Conservation (phyloP, 257 asterid genomes). For the Cruciata laevipes region DNA sequence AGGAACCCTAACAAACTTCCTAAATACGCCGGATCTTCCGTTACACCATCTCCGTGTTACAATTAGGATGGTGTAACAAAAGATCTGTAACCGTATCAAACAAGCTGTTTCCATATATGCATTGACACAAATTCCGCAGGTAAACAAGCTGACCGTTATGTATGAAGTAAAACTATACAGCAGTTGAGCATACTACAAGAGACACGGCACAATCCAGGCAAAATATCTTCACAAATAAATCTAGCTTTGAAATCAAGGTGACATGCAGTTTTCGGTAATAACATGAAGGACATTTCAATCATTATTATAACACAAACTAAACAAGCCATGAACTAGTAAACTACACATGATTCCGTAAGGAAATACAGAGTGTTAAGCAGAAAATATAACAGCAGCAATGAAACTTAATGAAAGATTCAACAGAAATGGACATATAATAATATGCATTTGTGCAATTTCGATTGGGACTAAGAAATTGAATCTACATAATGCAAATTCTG, state of each 20-base stretch:
- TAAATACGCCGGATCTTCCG: neutral
- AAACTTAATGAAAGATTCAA: neutral
- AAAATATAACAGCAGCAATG: neutral
- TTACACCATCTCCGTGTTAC: too few relatives aligned
- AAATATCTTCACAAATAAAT: neutral
- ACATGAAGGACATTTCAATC: neutral
- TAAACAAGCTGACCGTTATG: neutral
- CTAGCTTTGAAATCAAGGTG: neutral
- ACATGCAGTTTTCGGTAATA: neutral
- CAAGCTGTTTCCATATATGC: neutral
- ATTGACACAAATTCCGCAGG: neutral
- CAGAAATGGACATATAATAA: neutral
- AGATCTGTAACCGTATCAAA: neutral
- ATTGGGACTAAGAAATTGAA: neutral
- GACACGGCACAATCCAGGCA: neutral
- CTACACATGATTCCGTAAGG: neutral
- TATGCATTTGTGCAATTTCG: constrained; percentile 7
- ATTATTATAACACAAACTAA: neutral
- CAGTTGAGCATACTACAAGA: neutral
- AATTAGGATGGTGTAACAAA: neutral
- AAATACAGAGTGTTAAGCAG: neutral
- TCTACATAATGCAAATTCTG: constrained; percentile 6
- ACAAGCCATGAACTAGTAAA: neutral
- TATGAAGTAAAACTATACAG: too few relatives aligned
- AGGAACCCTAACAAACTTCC: neutral